Conservation (phyloP, 2,329 filamentous ascomycete genomes). For the Xylariaceae sp. region DNA sequence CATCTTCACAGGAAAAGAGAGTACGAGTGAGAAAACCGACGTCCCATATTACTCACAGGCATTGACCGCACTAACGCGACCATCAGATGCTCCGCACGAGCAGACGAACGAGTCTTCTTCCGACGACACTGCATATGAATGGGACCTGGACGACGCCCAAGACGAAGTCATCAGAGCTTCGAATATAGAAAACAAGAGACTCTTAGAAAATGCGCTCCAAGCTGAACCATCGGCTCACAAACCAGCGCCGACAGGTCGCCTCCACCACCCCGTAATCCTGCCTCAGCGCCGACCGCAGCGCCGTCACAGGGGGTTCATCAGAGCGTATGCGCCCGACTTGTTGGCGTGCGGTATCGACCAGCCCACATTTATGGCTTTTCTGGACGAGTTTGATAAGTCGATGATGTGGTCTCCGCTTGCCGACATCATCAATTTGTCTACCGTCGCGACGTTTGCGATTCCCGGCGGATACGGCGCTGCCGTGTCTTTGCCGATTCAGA, state of each 20-base stretch:
- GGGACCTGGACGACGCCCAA: conserved; percentile 26
- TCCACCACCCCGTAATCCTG: conserved; percentile 31
- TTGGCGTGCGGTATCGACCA: conserved; percentile 32
- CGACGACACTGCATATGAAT: conserved; percentile 17
- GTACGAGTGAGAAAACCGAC: too few relatives aligned
- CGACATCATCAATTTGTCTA: conserved; percentile 15
- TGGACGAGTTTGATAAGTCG: conserved; percentile 32
- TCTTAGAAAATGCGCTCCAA: background rate
- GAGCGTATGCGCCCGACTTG: conserved; percentile 35
- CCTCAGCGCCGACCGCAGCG: conserved; percentile 34
- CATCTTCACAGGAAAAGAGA: too few relatives aligned
- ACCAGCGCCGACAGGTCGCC: conserved; percentile 10
- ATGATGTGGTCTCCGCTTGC: conserved; percentile 13
- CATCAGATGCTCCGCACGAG: background rate
- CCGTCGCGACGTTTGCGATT: conserved; percentile 4
- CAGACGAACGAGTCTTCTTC: too few relatives aligned
- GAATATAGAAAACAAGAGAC: background rate
- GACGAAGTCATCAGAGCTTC: conserved; percentile 4
- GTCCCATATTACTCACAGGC: background rate
- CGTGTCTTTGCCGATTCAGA: conserved; percentile 14
- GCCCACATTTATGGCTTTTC: conserved; percentile 31
- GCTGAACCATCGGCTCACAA: background rate
- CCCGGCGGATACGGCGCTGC: conserved; percentile 4
- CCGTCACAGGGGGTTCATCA: conserved; percentile 33
- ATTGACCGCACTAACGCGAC: background rate